phyloP scores from a whole-genome alignment of 306 rosid genomes.

The Cucurbita moschata region DNA sequence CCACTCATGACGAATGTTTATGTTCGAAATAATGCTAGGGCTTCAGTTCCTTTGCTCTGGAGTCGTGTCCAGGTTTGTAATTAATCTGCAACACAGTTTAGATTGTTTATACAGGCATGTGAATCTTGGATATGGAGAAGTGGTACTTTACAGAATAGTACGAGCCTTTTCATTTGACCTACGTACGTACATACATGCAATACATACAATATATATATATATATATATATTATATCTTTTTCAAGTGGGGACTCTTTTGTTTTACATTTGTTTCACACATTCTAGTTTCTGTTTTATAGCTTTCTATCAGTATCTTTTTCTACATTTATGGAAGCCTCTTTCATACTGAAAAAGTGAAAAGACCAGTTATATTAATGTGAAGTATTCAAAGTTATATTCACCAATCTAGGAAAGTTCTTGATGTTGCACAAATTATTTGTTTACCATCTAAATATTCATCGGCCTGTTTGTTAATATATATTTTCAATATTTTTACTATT shows the following conservation, averaged over 20 bases:
- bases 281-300: neutral
- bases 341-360: neutral
- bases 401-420: neutral
- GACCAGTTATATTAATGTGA: neutral
- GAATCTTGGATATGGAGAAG: neutral
- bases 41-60: conserved; percentile 94
- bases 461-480: neutral
- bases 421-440: neutral
- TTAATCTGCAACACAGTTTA: neutral
- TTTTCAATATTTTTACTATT: neutral
- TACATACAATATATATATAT: too few species aligned
- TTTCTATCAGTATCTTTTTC: neutral
- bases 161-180: neutral
- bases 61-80: conserved; percentile 97
- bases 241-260: neutral
- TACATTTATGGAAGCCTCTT: neutral
- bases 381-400: neutral
- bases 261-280: neutral
- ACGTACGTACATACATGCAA: neutral
- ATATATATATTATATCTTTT: neutral
- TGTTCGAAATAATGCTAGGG: conserved; percentile 85
- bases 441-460: neutral
- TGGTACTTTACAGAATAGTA: neutral
- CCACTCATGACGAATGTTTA: conserved; percentile 95
- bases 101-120: neutral